Evolutionary conservation across 148 eudicot species (phyloP).

Genomic region (Persicaria maculosa): DNA sequence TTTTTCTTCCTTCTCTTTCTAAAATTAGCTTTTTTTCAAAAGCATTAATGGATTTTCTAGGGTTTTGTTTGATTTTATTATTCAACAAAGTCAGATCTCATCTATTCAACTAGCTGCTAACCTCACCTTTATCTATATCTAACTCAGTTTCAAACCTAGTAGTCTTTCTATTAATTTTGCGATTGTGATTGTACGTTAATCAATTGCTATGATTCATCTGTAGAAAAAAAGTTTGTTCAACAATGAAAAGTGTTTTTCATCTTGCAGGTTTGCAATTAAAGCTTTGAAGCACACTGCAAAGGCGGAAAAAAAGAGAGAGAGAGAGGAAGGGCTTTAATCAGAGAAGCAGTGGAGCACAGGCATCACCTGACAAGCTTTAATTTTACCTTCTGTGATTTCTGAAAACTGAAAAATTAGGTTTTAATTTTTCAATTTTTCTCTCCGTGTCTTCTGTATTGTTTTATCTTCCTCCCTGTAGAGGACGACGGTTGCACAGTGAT

Average conservation of each 20-base stretch:
- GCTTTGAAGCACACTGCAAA: conserved; percentile 23
- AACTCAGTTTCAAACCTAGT: neutral
- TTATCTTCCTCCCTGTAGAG: conserved; percentile 10
- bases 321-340: conserved; percentile 11
- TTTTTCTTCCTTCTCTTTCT: neutral
- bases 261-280: neutral
- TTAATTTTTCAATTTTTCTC: neutral
- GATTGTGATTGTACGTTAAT: conserved; percentile 6
- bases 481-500: neutral
- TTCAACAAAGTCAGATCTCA: conserved; percentile 7
- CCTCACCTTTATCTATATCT: neutral
- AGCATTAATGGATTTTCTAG: neutral
- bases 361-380: conserved; percentile 13
- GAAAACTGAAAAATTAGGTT: conserved; percentile 13
- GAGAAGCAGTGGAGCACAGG: conserved; percentile 15
- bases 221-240: neutral
- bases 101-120: neutral
- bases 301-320: conserved; percentile 11
- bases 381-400: conserved; percentile 14
- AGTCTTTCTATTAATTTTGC: neutral
- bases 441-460: neutral
- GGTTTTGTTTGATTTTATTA: neutral
- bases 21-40: neutral
- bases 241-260: neutral
- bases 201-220: neutral